Base-by-base conservation (phyloP, 2,329 filamentous ascomycete species). In the Calonectria ilicicola region DNA sequence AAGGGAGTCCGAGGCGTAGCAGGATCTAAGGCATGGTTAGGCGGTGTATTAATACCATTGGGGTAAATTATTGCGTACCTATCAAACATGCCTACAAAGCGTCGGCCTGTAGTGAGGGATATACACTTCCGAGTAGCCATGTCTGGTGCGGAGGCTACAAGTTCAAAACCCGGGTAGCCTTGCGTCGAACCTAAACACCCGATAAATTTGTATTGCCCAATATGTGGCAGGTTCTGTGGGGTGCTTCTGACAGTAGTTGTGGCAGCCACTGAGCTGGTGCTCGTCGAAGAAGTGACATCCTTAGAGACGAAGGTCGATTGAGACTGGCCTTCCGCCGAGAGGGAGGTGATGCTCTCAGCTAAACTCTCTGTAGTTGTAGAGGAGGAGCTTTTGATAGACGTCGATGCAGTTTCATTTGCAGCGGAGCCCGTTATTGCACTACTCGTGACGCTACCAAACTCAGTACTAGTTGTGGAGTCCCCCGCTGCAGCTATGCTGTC, bases 71-170 rank as follows among this genome's bases (percentile, higher is more conserved):
- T 49, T 15, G 63, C 47, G 29, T 32, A 76, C 74, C 29, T 68
- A 0, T 47, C 17, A 26, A 67, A 72, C n/a, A 77, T 32, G 7
- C 74, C 74, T 2, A 76, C 46, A 32, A 62, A 73, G 7, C 21
- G 47, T 9, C 35, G 62, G 2, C 72, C 72, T 8, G 8, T 14
- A 2, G 47, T 51, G 19, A 72, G 17, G 7, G 42, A 46, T 29
- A 49, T 66, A 23, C 75, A 77, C 19, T 65, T 40, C 3, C 3
- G 21, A 2, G 75, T 74, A 2, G 74, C 76, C 72, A 77, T 76
- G 3, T 69, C 66, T 3, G 65, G 42, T 1, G 26, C 42, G 9
- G 27, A 66, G 0, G 23, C 65, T 6, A 76, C 26, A 12, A 74
- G 23, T 5, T 46, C 27, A 27, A 77, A 77, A n/a, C 32, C 73